Base-by-base conservation (phyloP, 805 yeast genomes). In the Jamesozyma piceae region DNA sequence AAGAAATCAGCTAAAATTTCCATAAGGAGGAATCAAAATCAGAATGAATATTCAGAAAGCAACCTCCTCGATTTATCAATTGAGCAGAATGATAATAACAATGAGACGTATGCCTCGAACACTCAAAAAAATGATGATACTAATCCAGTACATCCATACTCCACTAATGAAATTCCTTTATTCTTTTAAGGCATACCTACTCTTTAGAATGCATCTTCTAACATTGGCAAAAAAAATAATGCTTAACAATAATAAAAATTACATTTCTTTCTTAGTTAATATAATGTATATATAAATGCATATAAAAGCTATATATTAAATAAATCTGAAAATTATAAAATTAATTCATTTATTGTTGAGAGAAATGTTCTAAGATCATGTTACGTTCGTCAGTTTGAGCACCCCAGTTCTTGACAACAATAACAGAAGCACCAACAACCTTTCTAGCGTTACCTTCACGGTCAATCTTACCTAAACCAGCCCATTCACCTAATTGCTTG, bases 401-500 rank as follows among this genome's bases (percentile, higher is more conserved):
- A 87, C 99, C 99, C 97, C 97, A 92, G 95, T 88, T 82, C 82
- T 85, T 89, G 80, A 92, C 86, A 65, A 92, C 98, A 69, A 90
- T 97, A 75, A 95, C 90, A 64, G 97, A 89, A 74, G 96, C 95
- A 77, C 98, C 98, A 71, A 92, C 98, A 65, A 92, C 97, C 87
- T 92, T 92, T 81, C 97, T 88, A 76, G 97, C 96, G 80, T 90
- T 88, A 77, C 98, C 99, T 66, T 92, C 97, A 77, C 96, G 87
- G 94, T 92, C 97, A 66, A 90, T 82, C 77, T 88, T 87, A 79
- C 96, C 92, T 63, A 92, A 80, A 84, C 98, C 98, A 67, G 97
- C 97, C 98, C 98, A 92, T 80, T 92, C 97, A 81, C 99, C 99
- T 70, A 92, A 82, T 78, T 87, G 85, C 83, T 92, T 92, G 69